Percentiles rank a stretch among this genome's conserved stretches.
phyloP scores from a whole-genome alignment of 805 yeast genomes.

The Wickerhamiella lipophila region DNA sequence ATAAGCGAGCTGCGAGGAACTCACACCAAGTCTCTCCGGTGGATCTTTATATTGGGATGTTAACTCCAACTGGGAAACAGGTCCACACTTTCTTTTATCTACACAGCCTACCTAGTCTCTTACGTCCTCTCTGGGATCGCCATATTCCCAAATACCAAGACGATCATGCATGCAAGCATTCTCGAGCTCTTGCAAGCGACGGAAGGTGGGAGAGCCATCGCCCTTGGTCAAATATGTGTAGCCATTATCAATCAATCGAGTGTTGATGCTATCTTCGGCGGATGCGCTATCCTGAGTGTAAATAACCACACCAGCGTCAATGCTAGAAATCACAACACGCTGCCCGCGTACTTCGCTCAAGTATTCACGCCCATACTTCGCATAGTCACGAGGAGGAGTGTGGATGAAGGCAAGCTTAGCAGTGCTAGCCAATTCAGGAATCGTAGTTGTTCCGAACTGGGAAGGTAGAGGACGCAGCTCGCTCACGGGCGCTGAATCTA shows the following conservation, averaged over 20 bases:
- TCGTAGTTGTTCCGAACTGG: conserved; percentile 32
- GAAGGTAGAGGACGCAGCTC: conserved; percentile 43
- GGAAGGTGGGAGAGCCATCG: conserved; percentile 37
- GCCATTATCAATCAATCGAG: conserved; percentile 45
- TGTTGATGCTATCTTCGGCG: conserved; percentile 47
- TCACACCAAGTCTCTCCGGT: too few relatives aligned
- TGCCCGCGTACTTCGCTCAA: conserved; percentile 44
- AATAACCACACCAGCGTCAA: conserved; percentile 33
- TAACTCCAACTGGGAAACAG: too few relatives aligned
- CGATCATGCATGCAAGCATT: conserved; percentile 37
- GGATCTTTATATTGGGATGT: too few relatives aligned
- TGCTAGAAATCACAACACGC: conserved; percentile 43
- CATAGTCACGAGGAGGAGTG: conserved; percentile 50
- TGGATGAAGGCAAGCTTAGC: conserved; percentile 40
- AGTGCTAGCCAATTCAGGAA: conserved; percentile 46
- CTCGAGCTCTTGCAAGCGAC: conserved; percentile 35
- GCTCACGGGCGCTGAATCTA: conserved; percentile 31
- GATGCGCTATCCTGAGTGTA: conserved; percentile 46
- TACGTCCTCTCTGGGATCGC: conserved; percentile 54
- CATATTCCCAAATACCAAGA: conserved; percentile 63
- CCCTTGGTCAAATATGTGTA: conserved; percentile 23
- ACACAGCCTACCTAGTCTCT: background rate
- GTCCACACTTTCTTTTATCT: too few relatives aligned
- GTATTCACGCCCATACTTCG: conserved; percentile 40
- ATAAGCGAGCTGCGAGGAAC: conserved; percentile 1